Evolutionary conservation across 352 stramenopile species (phyloP), one percentile per base, ranked within the genome.

Genomic region (Globisporangium canariense): DNA sequence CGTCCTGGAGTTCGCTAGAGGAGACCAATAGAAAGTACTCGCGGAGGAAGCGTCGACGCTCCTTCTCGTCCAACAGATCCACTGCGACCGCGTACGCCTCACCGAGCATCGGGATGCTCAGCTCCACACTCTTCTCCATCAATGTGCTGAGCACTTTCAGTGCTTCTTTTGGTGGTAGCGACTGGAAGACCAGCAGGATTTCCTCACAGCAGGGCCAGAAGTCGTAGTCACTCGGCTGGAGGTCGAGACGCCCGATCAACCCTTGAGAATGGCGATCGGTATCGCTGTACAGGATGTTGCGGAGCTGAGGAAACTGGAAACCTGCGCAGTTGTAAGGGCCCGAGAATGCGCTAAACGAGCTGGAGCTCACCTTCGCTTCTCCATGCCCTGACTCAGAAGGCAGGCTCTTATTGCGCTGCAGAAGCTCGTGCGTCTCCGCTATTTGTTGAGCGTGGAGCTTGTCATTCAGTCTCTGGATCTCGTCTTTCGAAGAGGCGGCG

Each of bases 1-100:
- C 72, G 49, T 84, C 72, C 51, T 89, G 80, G 20, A 91, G 72
- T 28, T 91, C 82, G 4, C 68, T 69, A 1, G 60, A 69, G 0
- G 67, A 68, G 13, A 91, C 68, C 32, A 85, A 74, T 28, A 78
- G 70, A n/a, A 89, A 83, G 40, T 83, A 91, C 49, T 91, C 78
- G 25, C 69, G 71, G 28, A 89, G 62, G 34, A 91, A 91, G 10
- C 54, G 14, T 10, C 74, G 66, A 45, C 78, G 66, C 18, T 88
- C 70, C 34, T 70, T 71, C 25, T 77, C 71, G 3, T 71, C 59
- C 45, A 89, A 71, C 20, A 79, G 51, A 13, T 87, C 80, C 16
- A 86, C 74, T 3, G 64, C 78, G 4, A 68, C 58, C 0, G 82
- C 82, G 25, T 82, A 70, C 53, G 68, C 56, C 38, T 88, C 78